Evolutionary conservation across 768 basidiomycete species (phyloP).

Genomic region (Cyclocybe cylindracea): DNA sequence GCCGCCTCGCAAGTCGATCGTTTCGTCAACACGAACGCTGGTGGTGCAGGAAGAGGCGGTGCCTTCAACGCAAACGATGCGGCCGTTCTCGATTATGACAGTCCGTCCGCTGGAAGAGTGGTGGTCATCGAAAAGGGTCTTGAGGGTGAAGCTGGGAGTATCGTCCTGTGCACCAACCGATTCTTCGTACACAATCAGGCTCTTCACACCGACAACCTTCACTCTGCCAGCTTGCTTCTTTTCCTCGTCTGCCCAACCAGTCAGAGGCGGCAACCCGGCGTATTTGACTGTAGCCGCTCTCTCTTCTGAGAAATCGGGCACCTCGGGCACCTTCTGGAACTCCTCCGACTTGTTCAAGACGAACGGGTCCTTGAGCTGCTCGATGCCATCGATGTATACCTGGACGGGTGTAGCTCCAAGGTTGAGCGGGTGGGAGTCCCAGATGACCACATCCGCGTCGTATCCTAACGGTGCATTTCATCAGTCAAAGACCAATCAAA

Average conservation of each 20-base stretch:
- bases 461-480: conserved; percentile 43
- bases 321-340: conserved; percentile 52
- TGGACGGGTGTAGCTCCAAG: conserved; percentile 81
- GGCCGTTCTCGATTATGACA: conserved; percentile 56
- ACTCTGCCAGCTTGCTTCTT: conserved; percentile 31
- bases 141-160: conserved; percentile 9
- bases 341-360: conserved; percentile 42
- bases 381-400: conserved; percentile 83
- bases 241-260: conserved; percentile 27
- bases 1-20: conserved; percentile 66
- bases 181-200: conserved; percentile 26
- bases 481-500: conserved; percentile 1
- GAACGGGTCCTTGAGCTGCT: conserved; percentile 48
- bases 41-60: conserved; percentile 21
- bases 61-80: conserved; percentile 42
- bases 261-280: conserved; percentile 72
- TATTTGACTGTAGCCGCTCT: conserved; percentile 55
- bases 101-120: conserved; percentile 15
- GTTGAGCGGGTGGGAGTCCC: conserved; percentile 77
- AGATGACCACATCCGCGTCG: conserved; percentile 68
- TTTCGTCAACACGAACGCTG: conserved; percentile 7
- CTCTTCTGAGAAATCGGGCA: conserved; percentile 65
- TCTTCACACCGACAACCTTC: conserved; percentile 55
- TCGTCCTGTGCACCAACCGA: conserved; percentile 3
- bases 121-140: conserved; percentile 21